phyloP scores from a whole-genome alignment of 2,329 filamentous ascomycete genomes.

The Fusarium sp. region DNA sequence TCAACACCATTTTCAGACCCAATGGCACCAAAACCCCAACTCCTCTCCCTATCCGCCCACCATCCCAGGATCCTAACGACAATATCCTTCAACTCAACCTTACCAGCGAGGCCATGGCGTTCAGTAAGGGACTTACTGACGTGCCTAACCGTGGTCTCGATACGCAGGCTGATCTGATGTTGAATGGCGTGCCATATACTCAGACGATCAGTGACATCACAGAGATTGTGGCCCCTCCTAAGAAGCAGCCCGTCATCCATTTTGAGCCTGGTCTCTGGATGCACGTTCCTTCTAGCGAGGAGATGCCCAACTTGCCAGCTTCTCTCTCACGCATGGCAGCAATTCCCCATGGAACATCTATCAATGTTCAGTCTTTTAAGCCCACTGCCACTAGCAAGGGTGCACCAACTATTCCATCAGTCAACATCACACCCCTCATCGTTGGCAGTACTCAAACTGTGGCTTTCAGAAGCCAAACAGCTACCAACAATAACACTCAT shows the following conservation, averaged over 20 bases:
- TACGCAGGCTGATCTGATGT: slow-evolving; percentile 51
- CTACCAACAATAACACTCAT: slow-evolving; percentile 20
- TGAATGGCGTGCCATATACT: slow-evolving; percentile 54
- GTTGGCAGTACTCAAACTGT: slow-evolving; percentile 3
- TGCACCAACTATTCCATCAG: slow-evolving; percentile 30
- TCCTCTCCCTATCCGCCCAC: slow-evolving; percentile 14
- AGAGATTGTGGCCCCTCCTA: slow-evolving; percentile 38
- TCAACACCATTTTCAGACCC: slow-evolving; percentile 56
- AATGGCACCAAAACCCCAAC: slow-evolving; percentile 44
- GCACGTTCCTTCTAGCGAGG: slow-evolving; percentile 51
- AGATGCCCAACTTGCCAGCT: slow-evolving; percentile 37
- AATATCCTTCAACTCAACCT: slow-evolving; percentile 56
- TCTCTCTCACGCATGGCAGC: slow-evolving; percentile 55
- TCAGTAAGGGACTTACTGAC: slow-evolving; percentile 49
- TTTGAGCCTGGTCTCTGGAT: slow-evolving; percentile 58
- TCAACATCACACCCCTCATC: slow-evolving; percentile 48
- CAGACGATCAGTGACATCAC: slow-evolving; percentile 53
- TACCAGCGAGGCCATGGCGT: slow-evolving; percentile 52
- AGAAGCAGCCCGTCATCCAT: slow-evolving; percentile 52
- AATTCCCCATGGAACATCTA: slow-evolving; percentile 59
- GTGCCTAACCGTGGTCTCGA: slow-evolving; percentile 55
- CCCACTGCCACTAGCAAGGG: slow-evolving; percentile 34
- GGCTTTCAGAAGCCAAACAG: slow-evolving; percentile 25
- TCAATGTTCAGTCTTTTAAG: slow-evolving; percentile 55
- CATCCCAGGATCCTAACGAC: slow-evolving; percentile 34